phyloP scores from a whole-genome alignment of 23 red algal species.

The Gracilaria caudata region DNA sequence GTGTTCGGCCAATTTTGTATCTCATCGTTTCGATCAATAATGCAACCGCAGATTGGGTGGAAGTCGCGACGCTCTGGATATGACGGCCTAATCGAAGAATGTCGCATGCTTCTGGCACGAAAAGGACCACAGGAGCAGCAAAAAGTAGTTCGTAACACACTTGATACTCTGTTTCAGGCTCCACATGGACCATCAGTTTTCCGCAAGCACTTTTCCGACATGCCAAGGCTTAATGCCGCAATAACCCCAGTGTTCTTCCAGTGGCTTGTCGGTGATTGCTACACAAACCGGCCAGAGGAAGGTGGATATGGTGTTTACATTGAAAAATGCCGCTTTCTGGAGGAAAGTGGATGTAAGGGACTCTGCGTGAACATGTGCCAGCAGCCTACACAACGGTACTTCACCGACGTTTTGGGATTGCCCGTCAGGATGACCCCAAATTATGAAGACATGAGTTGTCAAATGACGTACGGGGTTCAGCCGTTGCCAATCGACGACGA shows the following conservation, averaged over 20 bases:
- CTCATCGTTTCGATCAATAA: conserved; percentile 45
- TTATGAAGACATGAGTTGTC: conserved; percentile 88
- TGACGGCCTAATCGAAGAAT: conserved; percentile 64
- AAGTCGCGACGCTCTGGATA: conserved; percentile 38
- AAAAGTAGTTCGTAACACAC: conserved; percentile 37
- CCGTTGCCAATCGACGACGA: conserved; percentile 76
- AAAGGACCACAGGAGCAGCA: conserved; percentile 52
- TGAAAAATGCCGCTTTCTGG: conserved; percentile 86
- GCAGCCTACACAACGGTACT: conserved; percentile 86
- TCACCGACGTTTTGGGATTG: conserved; percentile 87
- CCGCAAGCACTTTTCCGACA: conserved; percentile 37
- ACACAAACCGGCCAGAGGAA: conserved; percentile 52
- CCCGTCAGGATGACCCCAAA: conserved; percentile 85
- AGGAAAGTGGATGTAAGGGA: conserved; percentile 81
- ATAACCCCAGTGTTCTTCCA: conserved; percentile 75
- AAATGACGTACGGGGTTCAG: conserved; percentile 87
- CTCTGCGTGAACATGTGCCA: conserved; percentile 94
- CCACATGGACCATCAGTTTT: conserved; percentile 42
- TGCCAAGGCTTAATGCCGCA: conserved; percentile 46
- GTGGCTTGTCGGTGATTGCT: conserved; percentile 81
- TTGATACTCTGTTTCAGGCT: conserved; percentile 56
- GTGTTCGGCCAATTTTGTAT: conserved; percentile 51
- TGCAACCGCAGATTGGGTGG: conserved; percentile 61
- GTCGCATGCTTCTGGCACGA: conserved; percentile 55
- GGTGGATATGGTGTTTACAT: conserved; percentile 78